Evolutionary conservation across 208 protist species (phyloP).

Genomic region (Strigomonas culicis): DNA sequence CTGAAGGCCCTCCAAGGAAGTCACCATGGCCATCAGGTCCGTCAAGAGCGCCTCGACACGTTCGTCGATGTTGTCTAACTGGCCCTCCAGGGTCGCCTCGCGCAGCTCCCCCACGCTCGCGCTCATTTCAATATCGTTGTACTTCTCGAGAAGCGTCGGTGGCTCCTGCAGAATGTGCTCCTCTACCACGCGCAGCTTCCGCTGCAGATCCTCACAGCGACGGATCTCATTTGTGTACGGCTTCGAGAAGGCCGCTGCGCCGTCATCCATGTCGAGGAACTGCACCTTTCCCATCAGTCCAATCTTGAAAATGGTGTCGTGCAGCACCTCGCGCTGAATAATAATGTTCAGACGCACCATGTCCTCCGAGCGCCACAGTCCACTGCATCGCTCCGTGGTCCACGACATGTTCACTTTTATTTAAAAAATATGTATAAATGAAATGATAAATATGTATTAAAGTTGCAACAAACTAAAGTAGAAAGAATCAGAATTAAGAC

Average conservation of each 20-base stretch:
- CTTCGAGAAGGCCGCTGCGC: slow-evolving; percentile 94
- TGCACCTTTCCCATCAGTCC: slow-evolving; percentile 94
- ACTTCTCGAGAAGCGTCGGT: background rate
- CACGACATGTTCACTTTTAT: too few species aligned
- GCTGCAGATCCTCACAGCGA: slow-evolving; percentile 96
- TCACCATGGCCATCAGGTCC: slow-evolving; percentile 32
- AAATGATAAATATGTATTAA: too few species aligned
- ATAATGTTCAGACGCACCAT: slow-evolving; percentile 97
- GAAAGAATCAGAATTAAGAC: too few species aligned
- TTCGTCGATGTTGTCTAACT: slow-evolving; percentile 23
- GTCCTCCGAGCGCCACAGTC: slow-evolving; percentile 95
- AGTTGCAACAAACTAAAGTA: too few species aligned
- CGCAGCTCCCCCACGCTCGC: slow-evolving; percentile 12
- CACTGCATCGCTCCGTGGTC: slow-evolving; percentile 41
- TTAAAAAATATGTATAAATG: too few species aligned
- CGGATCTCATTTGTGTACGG: slow-evolving; percentile 96
- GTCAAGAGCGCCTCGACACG: slow-evolving; percentile 32
- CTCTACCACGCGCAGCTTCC: slow-evolving; percentile 90
- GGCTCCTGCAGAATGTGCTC: slow-evolving; percentile 51
- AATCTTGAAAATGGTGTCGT: slow-evolving; percentile 94
- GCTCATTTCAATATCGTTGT: slow-evolving; percentile 15
- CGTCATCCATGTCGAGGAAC: slow-evolving; percentile 94
- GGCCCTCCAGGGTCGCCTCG: background rate
- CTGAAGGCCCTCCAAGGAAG: slow-evolving; percentile 35
- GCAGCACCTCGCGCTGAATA: slow-evolving; percentile 97